Percentiles rank a stretch among this genome's conserved stretches.
Conservation (phyloP, 495 filamentous ascomycete species). For the Articulospora tetracladia region DNA sequence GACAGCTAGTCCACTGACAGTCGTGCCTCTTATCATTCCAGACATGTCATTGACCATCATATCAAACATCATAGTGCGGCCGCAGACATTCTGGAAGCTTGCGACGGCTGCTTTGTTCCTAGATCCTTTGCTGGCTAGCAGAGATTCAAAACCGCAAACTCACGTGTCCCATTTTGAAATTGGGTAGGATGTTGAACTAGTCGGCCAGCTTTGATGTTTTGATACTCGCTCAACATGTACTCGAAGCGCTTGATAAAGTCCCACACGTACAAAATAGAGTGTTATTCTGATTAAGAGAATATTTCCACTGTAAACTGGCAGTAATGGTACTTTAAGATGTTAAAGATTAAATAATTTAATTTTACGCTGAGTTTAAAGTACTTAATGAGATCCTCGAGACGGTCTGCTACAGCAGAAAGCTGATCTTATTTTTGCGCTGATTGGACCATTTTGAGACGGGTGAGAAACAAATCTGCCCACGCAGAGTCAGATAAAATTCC, state of each 20-base stretch:
- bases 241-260: slow-evolving; percentile 27
- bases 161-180: slow-evolving; percentile 6
- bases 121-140: background rate
- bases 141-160: background rate
- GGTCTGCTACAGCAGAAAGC: background rate
- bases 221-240: slow-evolving; percentile 29
- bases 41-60: slow-evolving; percentile 12
- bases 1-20: background rate
- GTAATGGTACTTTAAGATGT: background rate
- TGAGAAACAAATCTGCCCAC: too few species aligned
- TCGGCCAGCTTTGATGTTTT: slow-evolving; percentile 23
- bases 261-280: slow-evolving; percentile 23
- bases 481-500: too few species aligned
- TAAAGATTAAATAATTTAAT: too few species aligned
- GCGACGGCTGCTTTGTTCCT: slow-evolving; percentile 4
- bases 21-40: slow-evolving; percentile 11
- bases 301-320: background rate
- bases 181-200: slow-evolving; percentile 16
- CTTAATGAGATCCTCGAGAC: slow-evolving; percentile 1
- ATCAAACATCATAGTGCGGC: slow-evolving; percentile 11
- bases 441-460: slow-evolving; percentile 1
- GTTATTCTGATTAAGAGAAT: background rate
- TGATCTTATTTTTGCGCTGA: background rate
- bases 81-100: slow-evolving; percentile 9
- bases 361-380: background rate